These are phyloP conservation scores for Ganoderma lingzhi DNA, from an alignment of 1,284 basidiomycete genomes.

Conservation along the genomic window DNA sequence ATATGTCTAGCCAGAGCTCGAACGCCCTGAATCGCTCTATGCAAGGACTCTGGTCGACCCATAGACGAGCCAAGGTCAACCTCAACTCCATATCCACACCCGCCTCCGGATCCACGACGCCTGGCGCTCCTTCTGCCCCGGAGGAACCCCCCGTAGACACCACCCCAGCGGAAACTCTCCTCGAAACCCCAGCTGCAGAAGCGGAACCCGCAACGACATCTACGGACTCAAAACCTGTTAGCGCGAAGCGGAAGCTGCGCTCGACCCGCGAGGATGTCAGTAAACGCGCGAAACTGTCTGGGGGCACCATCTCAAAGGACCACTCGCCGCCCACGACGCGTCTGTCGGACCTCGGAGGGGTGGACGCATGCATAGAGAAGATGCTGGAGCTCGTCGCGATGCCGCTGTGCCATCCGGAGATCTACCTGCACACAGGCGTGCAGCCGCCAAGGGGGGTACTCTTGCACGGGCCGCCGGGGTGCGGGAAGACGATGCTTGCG, in stretches of 20 bases:
- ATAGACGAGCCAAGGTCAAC: slow-evolving; percentile 69
- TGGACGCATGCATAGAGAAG: slow-evolving; percentile 88
- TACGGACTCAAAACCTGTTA: slow-evolving; percentile 26
- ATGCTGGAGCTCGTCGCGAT: slow-evolving; percentile 95
- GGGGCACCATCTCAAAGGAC: slow-evolving; percentile 56
- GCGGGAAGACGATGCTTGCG: slow-evolving; percentile 93
- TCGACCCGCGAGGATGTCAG: slow-evolving; percentile 57
- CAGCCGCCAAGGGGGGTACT: slow-evolving; percentile 94
- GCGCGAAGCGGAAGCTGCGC: slow-evolving; percentile 64
- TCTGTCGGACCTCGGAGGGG: slow-evolving; percentile 89
- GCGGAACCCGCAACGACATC: slow-evolving; percentile 41
- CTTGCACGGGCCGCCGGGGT: slow-evolving; percentile 95
- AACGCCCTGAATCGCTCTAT: slow-evolving; percentile 79
- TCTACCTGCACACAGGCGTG: slow-evolving; percentile 93
- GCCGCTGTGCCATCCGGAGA: slow-evolving; percentile 94
- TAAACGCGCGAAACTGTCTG: slow-evolving; percentile 59
- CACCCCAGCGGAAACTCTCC: slow-evolving; percentile 3
- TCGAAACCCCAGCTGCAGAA: slow-evolving; percentile 28
- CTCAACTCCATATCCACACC: slow-evolving; percentile 56
- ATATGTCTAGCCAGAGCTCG: slow-evolving; percentile 62
- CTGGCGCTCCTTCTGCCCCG: slow-evolving; percentile 39
- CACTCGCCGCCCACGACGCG: slow-evolving; percentile 74
- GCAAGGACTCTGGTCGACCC: slow-evolving; percentile 78
- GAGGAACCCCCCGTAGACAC: slow-evolving; percentile 31
- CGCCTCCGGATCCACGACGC: slow-evolving; percentile 30